Base-by-base conservation (phyloP, 2,329 filamentous ascomycete genomes). In the Hypoxylon sp. region DNA sequence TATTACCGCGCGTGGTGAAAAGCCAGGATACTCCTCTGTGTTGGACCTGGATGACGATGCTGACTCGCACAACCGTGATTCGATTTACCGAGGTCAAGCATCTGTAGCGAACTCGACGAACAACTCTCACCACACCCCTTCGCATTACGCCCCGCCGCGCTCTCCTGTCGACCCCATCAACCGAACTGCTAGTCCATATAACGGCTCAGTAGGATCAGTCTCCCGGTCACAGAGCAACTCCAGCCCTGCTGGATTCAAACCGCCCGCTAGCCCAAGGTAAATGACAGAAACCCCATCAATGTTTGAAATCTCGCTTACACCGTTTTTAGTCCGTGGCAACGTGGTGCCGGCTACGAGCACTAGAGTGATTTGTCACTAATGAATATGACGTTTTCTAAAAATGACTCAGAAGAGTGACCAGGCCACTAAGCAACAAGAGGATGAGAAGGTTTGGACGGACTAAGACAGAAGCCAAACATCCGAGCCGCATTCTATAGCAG, bases 1-100 rank as follows among this genome's bases (percentile, higher is more conserved):
- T 59, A 90, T 89, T 11, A 96, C 91, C 4, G 92, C 92, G 23
- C 87, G 92, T 67, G 91, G 91, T 50, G 91, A 96, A 68, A 89
- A 90, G 72, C 47, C 48, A 0, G 80, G 79, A 35, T 80, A 81
- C 56, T 80, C 80, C 58, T 75, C 78, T 50, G 76, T 76, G 21
- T 75, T 84, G 19, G 84, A 86, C 51, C 80, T 90, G 53, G 87
- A 91, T 51, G 88, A 91, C 50, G 89, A 91, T 50, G 83, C 83
- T 34, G 83, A 86, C 34, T 87, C 84, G 19, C 83, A 85, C 70
- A 85, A 83, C 3, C 83, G 82, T 13, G 80, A 78, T 26, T 82
- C 84, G 7, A 60, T 76, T 54, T 74, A 72, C 64, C 76, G 78
- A 55, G 70, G 73, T 49, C 74, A 75, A 48, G 73, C 71, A 5